These are phyloP conservation scores for Thuja plicata DNA, from an alignment of 83 land plant genomes.

Conservation along the genomic window DNA sequence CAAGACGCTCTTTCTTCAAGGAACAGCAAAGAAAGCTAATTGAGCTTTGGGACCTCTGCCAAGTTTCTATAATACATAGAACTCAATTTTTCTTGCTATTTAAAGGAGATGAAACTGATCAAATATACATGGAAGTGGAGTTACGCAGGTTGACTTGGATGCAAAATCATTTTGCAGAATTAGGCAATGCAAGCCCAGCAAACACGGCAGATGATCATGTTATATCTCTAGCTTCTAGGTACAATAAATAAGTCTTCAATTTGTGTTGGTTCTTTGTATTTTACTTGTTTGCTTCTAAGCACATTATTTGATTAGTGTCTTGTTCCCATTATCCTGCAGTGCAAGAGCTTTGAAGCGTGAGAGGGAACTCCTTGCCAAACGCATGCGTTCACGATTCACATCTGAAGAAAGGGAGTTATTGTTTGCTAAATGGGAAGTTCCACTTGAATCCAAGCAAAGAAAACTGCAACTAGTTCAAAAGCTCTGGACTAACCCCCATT, in stretches of 20 bases:
- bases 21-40: constrained; percentile 84
- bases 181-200: constrained; percentile 52
- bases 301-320: background rate
- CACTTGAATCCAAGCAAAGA: constrained; percentile 88
- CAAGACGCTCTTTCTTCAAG: constrained; percentile 59
- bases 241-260: background rate
- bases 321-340: constrained; percentile 29
- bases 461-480: constrained; percentile 76
- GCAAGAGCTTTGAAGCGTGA: constrained; percentile 72
- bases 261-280: background rate
- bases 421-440: constrained; percentile 76
- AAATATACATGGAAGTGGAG: constrained; percentile 97
- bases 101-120: constrained; percentile 91
- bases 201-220: constrained; percentile 50
- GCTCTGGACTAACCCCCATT: constrained; percentile 88
- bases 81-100: constrained; percentile 91
- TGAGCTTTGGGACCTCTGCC: constrained; percentile 90
- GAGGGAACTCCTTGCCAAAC: constrained; percentile 85
- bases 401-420: constrained; percentile 76
- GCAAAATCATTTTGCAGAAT: constrained; percentile 69
- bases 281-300: background rate
- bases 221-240: constrained; percentile 68
- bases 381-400: constrained; percentile 62
- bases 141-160: constrained; percentile 89
- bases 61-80: constrained; percentile 90